Evolutionary conservation across 345 rosid species (phyloP).

Genomic region (Kernera saxatilis): DNA sequence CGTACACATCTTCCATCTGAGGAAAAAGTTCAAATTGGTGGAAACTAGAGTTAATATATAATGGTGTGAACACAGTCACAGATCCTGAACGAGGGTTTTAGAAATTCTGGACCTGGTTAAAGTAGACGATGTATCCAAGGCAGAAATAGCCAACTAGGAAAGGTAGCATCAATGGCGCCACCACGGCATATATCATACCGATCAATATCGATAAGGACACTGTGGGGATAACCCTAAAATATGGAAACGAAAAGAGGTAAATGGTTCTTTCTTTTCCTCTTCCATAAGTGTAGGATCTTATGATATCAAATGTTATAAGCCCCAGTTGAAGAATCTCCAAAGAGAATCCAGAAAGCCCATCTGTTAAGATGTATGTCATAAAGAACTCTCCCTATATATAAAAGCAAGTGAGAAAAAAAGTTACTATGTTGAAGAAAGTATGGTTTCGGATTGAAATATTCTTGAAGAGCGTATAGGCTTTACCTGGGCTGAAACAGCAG

Average conservation of each 20-base stretch:
- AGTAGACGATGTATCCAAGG: conserved; percentile 69
- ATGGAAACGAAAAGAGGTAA: conserved; percentile 71
- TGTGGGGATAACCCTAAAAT: conserved; percentile 67
- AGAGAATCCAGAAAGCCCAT: conserved; percentile 84
- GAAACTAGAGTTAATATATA: neutral
- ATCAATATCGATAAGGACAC: conserved; percentile 66
- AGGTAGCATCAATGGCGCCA: conserved; percentile 79
- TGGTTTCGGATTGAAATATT: neutral
- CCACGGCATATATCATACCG: conserved; percentile 79
- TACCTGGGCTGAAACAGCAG: conserved; percentile 87
- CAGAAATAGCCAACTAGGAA: conserved; percentile 73
- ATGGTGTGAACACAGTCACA: neutral
- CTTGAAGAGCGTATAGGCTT: conserved; percentile 13
- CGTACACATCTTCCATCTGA: conserved; percentile 82
- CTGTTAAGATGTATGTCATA: conserved; percentile 75
- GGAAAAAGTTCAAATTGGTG: neutral
- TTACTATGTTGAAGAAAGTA: neutral
- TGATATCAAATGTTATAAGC: conserved; percentile 50
- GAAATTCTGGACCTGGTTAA: conserved; percentile 62
- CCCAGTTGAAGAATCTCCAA: conserved; percentile 80
- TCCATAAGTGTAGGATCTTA: conserved; percentile 42
- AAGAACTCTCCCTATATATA: conserved; percentile 74
- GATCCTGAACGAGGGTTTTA: neutral
- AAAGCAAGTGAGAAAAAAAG: neutral
- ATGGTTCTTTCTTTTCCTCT: conserved; percentile 52